Base-by-base conservation (phyloP, 2,329 filamentous ascomycete genomes). In the Pyricularia sp. region DNA sequence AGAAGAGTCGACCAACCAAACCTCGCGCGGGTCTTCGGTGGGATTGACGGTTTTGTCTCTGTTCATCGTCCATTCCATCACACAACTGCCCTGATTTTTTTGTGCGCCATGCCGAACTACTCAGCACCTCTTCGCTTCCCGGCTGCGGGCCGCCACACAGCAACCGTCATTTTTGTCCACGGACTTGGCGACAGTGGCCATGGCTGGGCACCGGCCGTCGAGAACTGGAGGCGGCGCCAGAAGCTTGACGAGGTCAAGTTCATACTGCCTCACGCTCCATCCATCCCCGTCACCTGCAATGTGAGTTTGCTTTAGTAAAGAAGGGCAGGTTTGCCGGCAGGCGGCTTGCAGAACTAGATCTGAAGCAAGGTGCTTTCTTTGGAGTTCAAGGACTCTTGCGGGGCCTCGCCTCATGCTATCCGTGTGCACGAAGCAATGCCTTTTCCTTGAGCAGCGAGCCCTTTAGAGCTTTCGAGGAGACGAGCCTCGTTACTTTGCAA, bases 121-220 rank as follows among this genome's bases (percentile, higher is more conserved):
- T 28, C 58, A 68, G 58, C 80, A 20, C 87, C 88, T 17, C 82
- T 95, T 68, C 85, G 95, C 25, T 89, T 97, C 70, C 92, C 92
- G 31, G 92, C 94, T 59, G 82, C 92, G 42, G 91, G 87, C 77
- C 88, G 88, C 76, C 95, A 98, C 81, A 97, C 95, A 55, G 93
- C 93, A 28, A 97, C 94, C 3, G 91, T 98, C 75, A 98, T 99
- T 75, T 93, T 97, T 80, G 86, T 92, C 68, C 95, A 99, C 78
- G 95, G 95, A 17, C 84, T 99, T 58, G 95, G 95, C 71, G 95
- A 98, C 77, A 90, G 85, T 33, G 92, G 91, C 63, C 83, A 87
- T 73, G 92, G 92, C 73, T 94, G 92, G 94, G 86, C 91, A 64
- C 88, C 88, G 69, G 86, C 95, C 25, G 93, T 95, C 36, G 90